Percentiles rank a stretch among this genome's conserved stretches.
Conservation (phyloP, 768 basidiomycete species). For the Collybia nuda region DNA sequence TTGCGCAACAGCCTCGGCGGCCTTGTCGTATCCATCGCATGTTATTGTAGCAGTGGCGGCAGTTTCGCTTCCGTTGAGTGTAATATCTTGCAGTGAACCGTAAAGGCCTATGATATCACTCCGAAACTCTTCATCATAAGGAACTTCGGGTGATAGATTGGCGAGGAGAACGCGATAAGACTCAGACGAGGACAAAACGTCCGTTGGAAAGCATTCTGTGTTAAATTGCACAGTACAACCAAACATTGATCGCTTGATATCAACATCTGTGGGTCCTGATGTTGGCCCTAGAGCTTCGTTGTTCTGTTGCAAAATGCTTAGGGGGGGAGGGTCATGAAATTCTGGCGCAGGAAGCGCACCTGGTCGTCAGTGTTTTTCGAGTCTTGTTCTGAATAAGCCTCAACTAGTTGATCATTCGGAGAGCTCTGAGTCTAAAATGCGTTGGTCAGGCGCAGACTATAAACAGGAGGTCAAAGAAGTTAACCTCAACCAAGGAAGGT, state of each 20-base stretch:
- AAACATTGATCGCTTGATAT: slow-evolving; percentile 13
- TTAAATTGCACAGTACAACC: slow-evolving; percentile 30
- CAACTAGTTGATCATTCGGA: too few relatives aligned
- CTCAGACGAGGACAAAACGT: slow-evolving; percentile 36
- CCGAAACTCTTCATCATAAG: slow-evolving; percentile 23
- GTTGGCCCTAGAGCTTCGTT: too few relatives aligned
- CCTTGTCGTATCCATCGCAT: slow-evolving; percentile 26
- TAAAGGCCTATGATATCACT: slow-evolving; percentile 25
- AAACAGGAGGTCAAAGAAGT: background rate
- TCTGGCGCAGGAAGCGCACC: too few relatives aligned
- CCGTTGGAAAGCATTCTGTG: slow-evolving; percentile 22
- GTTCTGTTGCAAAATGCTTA: too few relatives aligned
- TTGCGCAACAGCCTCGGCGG: slow-evolving; percentile 29
- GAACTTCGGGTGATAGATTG: slow-evolving; percentile 34
- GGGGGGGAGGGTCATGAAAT: too few relatives aligned
- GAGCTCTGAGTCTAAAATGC: too few relatives aligned
- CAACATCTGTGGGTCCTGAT: too few relatives aligned
- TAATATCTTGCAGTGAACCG: slow-evolving; percentile 25
- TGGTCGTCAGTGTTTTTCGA: too few relatives aligned
- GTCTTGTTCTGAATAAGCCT: too few relatives aligned
- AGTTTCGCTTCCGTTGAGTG: slow-evolving; percentile 18
- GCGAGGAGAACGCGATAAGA: slow-evolving; percentile 31
- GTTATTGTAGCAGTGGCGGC: slow-evolving; percentile 20
- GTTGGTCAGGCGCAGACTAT: too few relatives aligned
- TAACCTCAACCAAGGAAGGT: slow-evolving; percentile 3